Evolutionary conservation across 108 stramenopile genomes (phyloP), one percentile per base, ranked within the genome.

Genomic region (Ochromonas danica): DNA sequence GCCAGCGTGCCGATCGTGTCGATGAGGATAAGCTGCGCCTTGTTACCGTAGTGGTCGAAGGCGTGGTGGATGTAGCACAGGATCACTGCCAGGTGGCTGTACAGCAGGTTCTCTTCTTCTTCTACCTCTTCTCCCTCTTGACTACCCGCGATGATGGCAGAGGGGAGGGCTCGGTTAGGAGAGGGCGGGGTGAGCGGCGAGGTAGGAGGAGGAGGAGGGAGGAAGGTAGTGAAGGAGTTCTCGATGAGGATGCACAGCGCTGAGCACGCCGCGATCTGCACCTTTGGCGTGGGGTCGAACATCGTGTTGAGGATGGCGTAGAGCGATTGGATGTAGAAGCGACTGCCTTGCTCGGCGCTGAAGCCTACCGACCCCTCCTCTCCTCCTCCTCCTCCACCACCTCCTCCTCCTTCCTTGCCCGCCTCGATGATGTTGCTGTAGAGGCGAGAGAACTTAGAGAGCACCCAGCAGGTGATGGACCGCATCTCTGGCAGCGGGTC

Each of bases 391-490:
- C n/a, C n/a, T n/a, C n/a, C n/a, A n/a, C n/a, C n/a, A n/a, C n/a
- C n/a, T n/a, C n/a, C n/a, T n/a, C n/a, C n/a, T n/a, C n/a, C n/a
- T 51, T 51, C 45, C 22, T 51, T 6, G 22, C 22, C 22, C 22
- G 45, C 6, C 22, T 51, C 45, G 22, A 51, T 51, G 6, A 51
- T 51, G 22, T 6, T 51, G 22, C 45, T 51, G 22, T 14, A 67
- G 14, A 67, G 31, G 17, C 33, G 30, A 36, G 14, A 67, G 25
- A 14, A 67, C 17, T 25, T 3, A 36, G 30, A 31, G 17, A 67
- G 6, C 10, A 67, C 63, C 63, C 63, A 67, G 25, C 63, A 67
- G 17, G 35, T 10, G 17, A 67, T 67, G 63, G 63, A 28, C 30
- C 63, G 63, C 63, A 67, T 67, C 31, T 67, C 63, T 10, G 63